phyloP scores from a whole-genome alignment of 352 stramenopile genomes.

The Globisporangium radiosum region DNA sequence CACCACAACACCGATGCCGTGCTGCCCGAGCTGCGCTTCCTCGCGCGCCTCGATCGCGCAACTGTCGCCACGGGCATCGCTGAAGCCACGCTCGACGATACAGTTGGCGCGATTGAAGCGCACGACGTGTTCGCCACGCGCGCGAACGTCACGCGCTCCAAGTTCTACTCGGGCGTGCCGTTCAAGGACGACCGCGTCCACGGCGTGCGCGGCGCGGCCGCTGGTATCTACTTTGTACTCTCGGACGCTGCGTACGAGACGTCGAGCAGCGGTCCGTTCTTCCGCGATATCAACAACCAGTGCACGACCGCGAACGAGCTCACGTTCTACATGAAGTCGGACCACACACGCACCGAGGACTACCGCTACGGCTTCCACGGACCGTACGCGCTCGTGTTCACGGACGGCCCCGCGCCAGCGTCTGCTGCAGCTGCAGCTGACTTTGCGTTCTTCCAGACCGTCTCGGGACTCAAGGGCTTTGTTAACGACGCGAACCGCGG shows the following conservation, averaged over 20 bases:
- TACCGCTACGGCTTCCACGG: slow-evolving; percentile 53
- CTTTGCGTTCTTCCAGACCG: slow-evolving; percentile 39
- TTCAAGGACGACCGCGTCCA: slow-evolving; percentile 36
- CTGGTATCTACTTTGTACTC: slow-evolving; percentile 46
- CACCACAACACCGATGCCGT: slow-evolving; percentile 27
- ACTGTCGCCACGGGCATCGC: slow-evolving; percentile 30
- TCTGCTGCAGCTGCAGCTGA: slow-evolving; percentile 15
- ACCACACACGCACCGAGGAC: slow-evolving; percentile 45
- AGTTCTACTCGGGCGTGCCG: slow-evolving; percentile 38
- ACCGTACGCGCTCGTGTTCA: slow-evolving; percentile 39
- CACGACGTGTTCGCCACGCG: slow-evolving; percentile 29
- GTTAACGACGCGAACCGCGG: slow-evolving; percentile 25
- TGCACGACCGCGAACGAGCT: slow-evolving; percentile 39
- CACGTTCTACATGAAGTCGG: slow-evolving; percentile 57
- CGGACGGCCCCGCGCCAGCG: slow-evolving; percentile 19
- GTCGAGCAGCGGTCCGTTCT: slow-evolving; percentile 38
- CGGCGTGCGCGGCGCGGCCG: slow-evolving; percentile 26
- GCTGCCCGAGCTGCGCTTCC: slow-evolving; percentile 38
- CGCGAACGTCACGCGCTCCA: slow-evolving; percentile 25
- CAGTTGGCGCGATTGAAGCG: slow-evolving; percentile 29
- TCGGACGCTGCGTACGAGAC: slow-evolving; percentile 38
- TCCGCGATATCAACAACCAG: slow-evolving; percentile 57
- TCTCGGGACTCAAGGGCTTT: slow-evolving; percentile 25
- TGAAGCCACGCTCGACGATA: slow-evolving; percentile 27
- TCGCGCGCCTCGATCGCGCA: slow-evolving; percentile 30